Evolutionary conservation across 257 asterid species (phyloP), one percentile per base, ranked within the genome.

Genomic region (Euphrasia confusa): DNA sequence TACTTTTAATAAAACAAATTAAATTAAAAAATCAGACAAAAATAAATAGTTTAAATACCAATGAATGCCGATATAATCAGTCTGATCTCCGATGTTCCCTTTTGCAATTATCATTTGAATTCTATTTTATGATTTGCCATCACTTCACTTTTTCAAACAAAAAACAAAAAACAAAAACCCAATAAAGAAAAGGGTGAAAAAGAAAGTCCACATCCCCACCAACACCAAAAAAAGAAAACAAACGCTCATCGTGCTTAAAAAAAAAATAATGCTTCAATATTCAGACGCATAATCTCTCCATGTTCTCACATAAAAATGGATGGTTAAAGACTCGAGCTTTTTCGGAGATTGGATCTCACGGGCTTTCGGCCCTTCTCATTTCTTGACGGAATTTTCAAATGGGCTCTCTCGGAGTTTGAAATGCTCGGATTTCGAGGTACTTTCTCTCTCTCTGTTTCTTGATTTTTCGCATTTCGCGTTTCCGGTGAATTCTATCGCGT

Each of bases 271-370:
- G 10, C 2, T 37, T 11, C 11, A 11, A 33, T 30, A 30, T 30
- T 30, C 33, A 4, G 39, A 37, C 9, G 12, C 11, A 37, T 9
- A 8, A 37, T 37, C 42, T 37, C 42, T 37, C 42, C 42, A 37
- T 37, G 42, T 37, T 37, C 10, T 2, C 11, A 3, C 10, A 2
- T 7, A 2, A 8, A 37, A 33, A 33, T 5, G 39, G 12, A 60
- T 58, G 67, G 60, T 56, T 76, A 48, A 69, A 66, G 66, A 57
- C 73, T 68, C 53, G 50, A 72, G 49, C 68, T 74, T 78, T 71
- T 74, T 11, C 58, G 75, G 69, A 50, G 76, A 68, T 65, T 62
- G 73, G 78, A 78, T 78, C 80, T 78, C 63, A 42, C 44, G 68
- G 70, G 42, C 12, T 40, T 56, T 56, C 33, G 59, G 50, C 55